Percentiles rank a stretch among this genome's conserved stretches.
phyloP scores from a whole-genome alignment of 2,329 filamentous ascomycete species.

The Neoarthrinium moseri region DNA sequence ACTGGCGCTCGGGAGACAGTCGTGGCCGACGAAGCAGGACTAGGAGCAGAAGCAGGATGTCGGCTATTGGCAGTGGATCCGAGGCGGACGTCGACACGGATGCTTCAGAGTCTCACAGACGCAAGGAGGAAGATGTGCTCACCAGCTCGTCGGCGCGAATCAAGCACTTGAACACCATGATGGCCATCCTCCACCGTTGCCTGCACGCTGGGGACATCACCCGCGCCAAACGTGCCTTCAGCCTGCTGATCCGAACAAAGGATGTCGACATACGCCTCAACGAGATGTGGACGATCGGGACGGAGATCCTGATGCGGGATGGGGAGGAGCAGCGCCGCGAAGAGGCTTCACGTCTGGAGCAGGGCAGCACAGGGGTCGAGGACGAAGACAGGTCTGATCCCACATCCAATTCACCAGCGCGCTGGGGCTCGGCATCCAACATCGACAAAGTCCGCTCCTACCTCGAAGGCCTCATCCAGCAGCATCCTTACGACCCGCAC shows the following conservation, averaged over 20 bases:
- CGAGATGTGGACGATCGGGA: slow-evolving; percentile 78
- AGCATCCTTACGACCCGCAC: slow-evolving; percentile 68
- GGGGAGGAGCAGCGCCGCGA: slow-evolving; percentile 27
- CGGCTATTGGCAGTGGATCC: slow-evolving; percentile 8
- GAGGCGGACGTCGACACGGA: slow-evolving; percentile 12
- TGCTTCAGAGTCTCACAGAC: slow-evolving; percentile 10
- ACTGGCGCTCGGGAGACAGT: neutral
- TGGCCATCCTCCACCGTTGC: slow-evolving; percentile 69
- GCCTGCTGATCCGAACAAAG: slow-evolving; percentile 61
- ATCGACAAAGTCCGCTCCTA: slow-evolving; percentile 53
- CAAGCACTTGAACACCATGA: slow-evolving; percentile 65
- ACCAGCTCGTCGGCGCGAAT: slow-evolving; percentile 34
- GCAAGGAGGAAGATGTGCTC: slow-evolving; percentile 12
- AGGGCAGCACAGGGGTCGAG: too few species aligned
- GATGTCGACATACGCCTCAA: slow-evolving; percentile 69
- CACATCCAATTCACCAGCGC: slow-evolving; percentile 9
- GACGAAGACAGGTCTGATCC: slow-evolving; percentile 11
- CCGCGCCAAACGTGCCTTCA: slow-evolving; percentile 74
- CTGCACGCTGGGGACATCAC: slow-evolving; percentile 68
- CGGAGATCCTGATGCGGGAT: slow-evolving; percentile 74
- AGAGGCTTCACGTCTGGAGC: too few species aligned
- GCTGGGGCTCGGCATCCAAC: slow-evolving; percentile 46
- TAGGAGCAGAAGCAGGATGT: slow-evolving; percentile 14
- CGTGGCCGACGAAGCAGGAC: slow-evolving; percentile 11
- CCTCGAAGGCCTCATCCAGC: slow-evolving; percentile 75